Evolutionary conservation across 2,329 filamentous ascomycete genomes (phyloP).

Genomic region (Coniochaeta prunicola): DNA sequence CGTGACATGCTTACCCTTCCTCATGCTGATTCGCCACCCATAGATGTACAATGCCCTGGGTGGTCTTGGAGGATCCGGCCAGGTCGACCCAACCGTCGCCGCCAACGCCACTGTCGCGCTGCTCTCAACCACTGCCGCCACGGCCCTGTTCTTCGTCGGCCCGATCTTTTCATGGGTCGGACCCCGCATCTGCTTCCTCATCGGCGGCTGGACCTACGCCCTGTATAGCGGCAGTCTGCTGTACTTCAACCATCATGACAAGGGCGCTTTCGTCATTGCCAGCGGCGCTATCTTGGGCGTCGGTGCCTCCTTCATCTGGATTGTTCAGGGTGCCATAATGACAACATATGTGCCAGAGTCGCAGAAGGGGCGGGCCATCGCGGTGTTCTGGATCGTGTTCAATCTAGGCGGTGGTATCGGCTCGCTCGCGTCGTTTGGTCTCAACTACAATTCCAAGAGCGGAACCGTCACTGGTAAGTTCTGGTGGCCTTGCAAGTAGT

Average conservation of each 20-base stretch:
- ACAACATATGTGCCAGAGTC: constrained; percentile 34
- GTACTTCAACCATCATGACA: constrained; percentile 30
- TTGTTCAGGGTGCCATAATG: constrained; percentile 37
- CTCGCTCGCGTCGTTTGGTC: constrained; percentile 33
- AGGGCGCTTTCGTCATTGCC: constrained; percentile 35
- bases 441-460: constrained; percentile 30
- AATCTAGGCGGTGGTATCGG: constrained; percentile 36
- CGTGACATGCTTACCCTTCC: not conserved
- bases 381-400: constrained; percentile 37
- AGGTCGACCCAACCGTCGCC: constrained; percentile 35
- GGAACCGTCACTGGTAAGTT: constrained; percentile 41
- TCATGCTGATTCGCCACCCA: not conserved
- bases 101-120: constrained; percentile 37
- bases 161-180: constrained; percentile 34
- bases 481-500: no score
- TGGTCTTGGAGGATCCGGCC: constrained; percentile 36
- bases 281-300: constrained; percentile 36
- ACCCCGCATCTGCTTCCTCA: constrained; percentile 31
- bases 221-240: constrained; percentile 35
- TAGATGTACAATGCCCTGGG: constrained; percentile 41
- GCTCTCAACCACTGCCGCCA: constrained; percentile 31
- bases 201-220: constrained; percentile 38
- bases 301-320: constrained; percentile 37
- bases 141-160: constrained; percentile 34
- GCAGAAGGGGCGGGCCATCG: constrained; percentile 34